phyloP scores from a whole-genome alignment of 371 early-diverging fungal species.

The Chytridium lagenaria region DNA sequence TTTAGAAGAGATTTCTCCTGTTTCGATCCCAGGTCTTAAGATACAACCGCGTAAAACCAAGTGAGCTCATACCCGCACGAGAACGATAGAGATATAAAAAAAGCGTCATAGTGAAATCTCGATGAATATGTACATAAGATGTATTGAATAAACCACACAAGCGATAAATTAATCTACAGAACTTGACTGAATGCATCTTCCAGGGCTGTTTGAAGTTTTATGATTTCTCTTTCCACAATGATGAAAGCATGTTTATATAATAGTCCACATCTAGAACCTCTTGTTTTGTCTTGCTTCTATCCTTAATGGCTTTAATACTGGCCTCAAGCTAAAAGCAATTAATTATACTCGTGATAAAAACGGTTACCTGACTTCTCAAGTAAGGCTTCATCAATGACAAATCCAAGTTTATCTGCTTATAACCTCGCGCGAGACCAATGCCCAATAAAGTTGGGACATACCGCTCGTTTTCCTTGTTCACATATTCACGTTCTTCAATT shows the following conservation, averaged over 20 bases:
- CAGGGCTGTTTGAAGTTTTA: neutral
- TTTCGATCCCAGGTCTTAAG: conserved; percentile 35
- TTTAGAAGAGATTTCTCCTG: conserved; percentile 47
- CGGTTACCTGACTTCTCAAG: conserved; percentile 73
- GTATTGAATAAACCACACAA: neutral
- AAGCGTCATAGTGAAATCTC: too few species aligned
- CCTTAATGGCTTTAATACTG: conserved; percentile 72
- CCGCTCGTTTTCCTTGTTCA: conserved; percentile 68
- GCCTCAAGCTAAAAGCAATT: conserved; percentile 65
- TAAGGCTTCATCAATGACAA: conserved; percentile 85
- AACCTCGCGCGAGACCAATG: conserved; percentile 90
- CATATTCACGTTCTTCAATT: conserved; percentile 92
- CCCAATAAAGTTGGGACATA: conserved; percentile 93
- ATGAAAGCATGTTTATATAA: conserved; percentile 66
- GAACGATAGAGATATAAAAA: neutral
- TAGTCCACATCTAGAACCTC: conserved; percentile 68
- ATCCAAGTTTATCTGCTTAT: conserved; percentile 85
- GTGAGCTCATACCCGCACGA: neutral
- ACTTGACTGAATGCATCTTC: neutral
- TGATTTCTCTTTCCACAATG: neutral
- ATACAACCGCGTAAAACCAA: conserved; percentile 11
- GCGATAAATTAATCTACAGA: neutral
- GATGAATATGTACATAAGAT: too few species aligned
- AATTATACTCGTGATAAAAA: neutral
- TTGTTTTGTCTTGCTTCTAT: conserved; percentile 62